Conservation (phyloP, 768 basidiomycete genomes). For the Tulasnella sp. region DNA sequence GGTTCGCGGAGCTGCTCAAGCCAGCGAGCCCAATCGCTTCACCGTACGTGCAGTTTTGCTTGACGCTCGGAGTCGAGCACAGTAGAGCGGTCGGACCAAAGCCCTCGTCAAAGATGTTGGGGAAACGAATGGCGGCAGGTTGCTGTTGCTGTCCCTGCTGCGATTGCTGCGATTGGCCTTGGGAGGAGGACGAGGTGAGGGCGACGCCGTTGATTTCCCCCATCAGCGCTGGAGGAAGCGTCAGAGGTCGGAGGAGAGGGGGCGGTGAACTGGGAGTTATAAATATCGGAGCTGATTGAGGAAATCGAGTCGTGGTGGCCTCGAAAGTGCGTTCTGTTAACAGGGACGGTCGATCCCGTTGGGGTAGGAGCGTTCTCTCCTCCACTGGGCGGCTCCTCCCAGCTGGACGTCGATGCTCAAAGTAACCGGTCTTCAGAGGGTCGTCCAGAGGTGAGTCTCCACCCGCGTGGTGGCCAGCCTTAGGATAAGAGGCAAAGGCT, state of each 20-base stretch:
- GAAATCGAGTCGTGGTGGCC: conserved; percentile 42
- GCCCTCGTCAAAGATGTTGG: conserved; percentile 64
- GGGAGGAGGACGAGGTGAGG: conserved; percentile 6
- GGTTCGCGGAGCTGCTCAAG: background rate
- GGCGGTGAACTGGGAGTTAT: conserved; percentile 15
- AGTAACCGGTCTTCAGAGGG: background rate
- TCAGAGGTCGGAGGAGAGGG: conserved; percentile 22
- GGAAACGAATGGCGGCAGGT: conserved; percentile 51
- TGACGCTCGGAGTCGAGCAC: conserved; percentile 59
- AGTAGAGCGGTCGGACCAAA: conserved; percentile 77
- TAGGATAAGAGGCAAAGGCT: background rate
- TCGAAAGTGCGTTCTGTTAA: conserved; percentile 31
- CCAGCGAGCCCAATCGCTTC: conserved; percentile 49
- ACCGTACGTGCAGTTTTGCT: conserved; percentile 63
- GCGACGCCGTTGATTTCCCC: conserved; percentile 13
- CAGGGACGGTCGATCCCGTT: conserved; percentile 31
- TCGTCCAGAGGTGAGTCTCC: background rate
- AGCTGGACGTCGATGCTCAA: conserved; percentile 22
- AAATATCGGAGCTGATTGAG: conserved; percentile 20
- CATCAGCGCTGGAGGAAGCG: conserved; percentile 14
- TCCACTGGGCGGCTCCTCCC: background rate
- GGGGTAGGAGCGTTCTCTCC: conserved; percentile 27
- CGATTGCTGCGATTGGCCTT: conserved; percentile 4
- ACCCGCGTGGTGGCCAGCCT: background rate
- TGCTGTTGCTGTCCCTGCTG: background rate